A percentile compares a stretch with the other conserved stretches of the same genome.
Evolutionary conservation across 1,284 basidiomycete species (phyloP).

Genomic region (Ganoderma lucidum): DNA sequence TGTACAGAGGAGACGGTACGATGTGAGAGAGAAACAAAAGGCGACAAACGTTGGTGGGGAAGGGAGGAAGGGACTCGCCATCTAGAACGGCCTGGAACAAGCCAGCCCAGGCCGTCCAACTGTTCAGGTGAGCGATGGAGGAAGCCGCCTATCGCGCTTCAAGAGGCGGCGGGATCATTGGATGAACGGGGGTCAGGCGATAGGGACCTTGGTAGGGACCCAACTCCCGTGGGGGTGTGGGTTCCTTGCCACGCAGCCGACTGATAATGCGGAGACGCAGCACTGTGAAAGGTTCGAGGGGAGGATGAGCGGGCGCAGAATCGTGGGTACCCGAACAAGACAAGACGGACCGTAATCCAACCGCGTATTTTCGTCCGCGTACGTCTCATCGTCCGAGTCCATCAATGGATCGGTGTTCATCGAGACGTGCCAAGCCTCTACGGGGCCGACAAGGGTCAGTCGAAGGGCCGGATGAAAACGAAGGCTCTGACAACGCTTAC

Average conservation of each 20-base stretch:
- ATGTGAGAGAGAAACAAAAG: background rate
- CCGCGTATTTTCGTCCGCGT: conserved; percentile 60
- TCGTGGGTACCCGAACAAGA: background rate
- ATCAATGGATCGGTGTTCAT: conserved; percentile 58
- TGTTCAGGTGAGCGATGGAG: background rate
- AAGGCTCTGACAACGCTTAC: conserved; percentile 47
- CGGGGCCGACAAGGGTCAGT: conserved; percentile 16
- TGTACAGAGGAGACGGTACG: background rate
- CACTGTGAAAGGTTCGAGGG: conserved; percentile 42
- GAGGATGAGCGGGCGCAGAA: conserved; percentile 15
- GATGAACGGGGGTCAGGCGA: conserved; percentile 21
- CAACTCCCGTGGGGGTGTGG: conserved; percentile 50
- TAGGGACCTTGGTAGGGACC: conserved; percentile 30
- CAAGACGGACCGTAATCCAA: conserved; percentile 58
- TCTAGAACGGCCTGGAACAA: conserved; percentile 7
- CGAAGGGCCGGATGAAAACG: background rate
- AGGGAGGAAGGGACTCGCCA: background rate
- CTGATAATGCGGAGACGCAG: conserved; percentile 66
- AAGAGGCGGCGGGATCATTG: conserved; percentile 21
- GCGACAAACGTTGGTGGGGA: background rate
- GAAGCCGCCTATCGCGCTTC: conserved; percentile 25
- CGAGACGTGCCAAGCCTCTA: conserved; percentile 68
- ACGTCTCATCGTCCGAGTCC: conserved; percentile 67
- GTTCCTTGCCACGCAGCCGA: conserved; percentile 57
- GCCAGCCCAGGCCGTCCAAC: background rate